Evolutionary conservation across 225 moss, liverwort and hornwort species (phyloP).

Genomic region (Antitrichia curtipendula): DNA sequence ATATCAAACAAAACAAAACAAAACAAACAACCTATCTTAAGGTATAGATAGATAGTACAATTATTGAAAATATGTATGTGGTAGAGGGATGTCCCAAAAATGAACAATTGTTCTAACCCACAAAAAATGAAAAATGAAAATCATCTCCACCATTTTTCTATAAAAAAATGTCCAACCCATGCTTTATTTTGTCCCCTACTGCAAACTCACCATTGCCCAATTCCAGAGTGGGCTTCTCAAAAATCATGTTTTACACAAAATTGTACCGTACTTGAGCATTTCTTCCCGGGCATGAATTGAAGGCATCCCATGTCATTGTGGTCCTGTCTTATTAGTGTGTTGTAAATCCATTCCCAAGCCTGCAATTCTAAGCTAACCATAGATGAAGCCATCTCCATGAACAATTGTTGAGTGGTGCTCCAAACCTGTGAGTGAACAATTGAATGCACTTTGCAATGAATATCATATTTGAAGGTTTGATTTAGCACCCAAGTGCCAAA

Average conservation of each 20-base stretch:
- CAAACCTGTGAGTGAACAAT: accelerated
- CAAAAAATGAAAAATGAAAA: not conserved
- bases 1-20: too few species aligned
- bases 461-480: too few species aligned
- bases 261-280: accelerated
- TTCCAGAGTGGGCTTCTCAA: not conserved
- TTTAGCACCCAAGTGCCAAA: too few species aligned
- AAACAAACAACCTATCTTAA: too few species aligned
- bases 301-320: accelerated
- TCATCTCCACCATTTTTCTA: not conserved
- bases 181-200: not conserved
- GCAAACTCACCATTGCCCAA: accelerated
- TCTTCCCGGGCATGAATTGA: accelerated
- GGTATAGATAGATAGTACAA: accelerated
- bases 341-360: not conserved
- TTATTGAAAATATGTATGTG: not conserved
- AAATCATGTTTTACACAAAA: not conserved
- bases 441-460: too few species aligned
- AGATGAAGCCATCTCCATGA: too few species aligned
- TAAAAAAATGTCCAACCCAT: accelerated
- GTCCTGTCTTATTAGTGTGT: not conserved
- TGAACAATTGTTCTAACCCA: accelerated
- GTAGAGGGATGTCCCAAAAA: not conserved
- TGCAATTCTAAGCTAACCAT: not conserved
- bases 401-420: too few species aligned